phyloP scores from a whole-genome alignment of 768 basidiomycete species.

The Podaxis carcinomalis region DNA sequence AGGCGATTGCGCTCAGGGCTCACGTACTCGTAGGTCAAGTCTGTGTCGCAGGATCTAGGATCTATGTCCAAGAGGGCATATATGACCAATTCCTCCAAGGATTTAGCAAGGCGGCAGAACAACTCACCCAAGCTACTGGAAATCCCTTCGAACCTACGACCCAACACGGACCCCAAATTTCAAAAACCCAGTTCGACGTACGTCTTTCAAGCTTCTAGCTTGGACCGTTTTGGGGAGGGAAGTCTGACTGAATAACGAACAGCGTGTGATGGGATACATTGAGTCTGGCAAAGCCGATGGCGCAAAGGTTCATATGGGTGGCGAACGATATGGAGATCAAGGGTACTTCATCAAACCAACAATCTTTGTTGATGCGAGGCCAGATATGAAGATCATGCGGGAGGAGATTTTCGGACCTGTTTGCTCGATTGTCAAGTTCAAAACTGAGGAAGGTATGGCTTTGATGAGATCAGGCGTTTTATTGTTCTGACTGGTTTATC shows the following conservation, averaged over 20 bases:
- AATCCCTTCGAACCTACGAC: conserved; percentile 59
- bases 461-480: neutral
- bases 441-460: conserved; percentile 45
- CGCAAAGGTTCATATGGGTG: conserved; percentile 13
- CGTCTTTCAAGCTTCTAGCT: neutral
- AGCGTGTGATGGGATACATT: conserved; percentile 37
- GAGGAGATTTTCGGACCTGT: conserved; percentile 31
- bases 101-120: conserved; percentile 51
- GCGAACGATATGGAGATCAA: conserved; percentile 15
- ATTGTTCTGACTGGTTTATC: neutral
- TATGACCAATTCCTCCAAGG: conserved; percentile 75
- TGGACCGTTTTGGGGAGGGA: neutral
- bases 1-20: neutral
- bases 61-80: conserved; percentile 76
- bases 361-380: conserved; percentile 62
- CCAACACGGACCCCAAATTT: conserved; percentile 77
- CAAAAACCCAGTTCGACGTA: conserved; percentile 53
- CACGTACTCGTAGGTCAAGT: conserved; percentile 37
- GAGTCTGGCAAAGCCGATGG: conserved; percentile 22
- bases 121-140: conserved; percentile 48
- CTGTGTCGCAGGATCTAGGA: conserved; percentile 84
- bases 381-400: conserved; percentile 69
- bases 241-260: neutral
- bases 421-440: conserved; percentile 67
- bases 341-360: conserved; percentile 74